Evolutionary conservation across 441 rosid genomes (phyloP), one percentile per base, ranked within the genome.

Genomic region (Pelargonium citronellum): DNA sequence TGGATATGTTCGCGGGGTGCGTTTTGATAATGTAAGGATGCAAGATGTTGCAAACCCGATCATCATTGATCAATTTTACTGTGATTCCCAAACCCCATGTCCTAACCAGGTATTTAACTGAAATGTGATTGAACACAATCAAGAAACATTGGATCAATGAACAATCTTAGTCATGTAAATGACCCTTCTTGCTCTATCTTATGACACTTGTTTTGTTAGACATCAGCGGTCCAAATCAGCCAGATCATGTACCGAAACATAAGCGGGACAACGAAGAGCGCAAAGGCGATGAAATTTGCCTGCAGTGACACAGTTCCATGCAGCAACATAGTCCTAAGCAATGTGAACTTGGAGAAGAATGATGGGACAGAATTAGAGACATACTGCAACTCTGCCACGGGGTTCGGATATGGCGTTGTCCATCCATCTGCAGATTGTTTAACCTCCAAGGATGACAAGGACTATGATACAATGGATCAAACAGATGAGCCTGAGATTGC

Each of bases 371-470:
- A 16, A 4, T 11, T 81, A 0, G 97, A 90, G 87, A 88, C 98
- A 5, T 95, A 84, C 78, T 94, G 97, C 84, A 81, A 94, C 79
- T 87, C 97, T 0, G 97, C 92, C 0, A 83, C 85, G 82, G 99
- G 96, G 60, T 85, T 86, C 66, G 89, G 90, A 41, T 85, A 85
- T 0, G 98, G 99, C 8, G 57, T 84, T 0, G 89, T 95, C 57
- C 91, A 89, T 82, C 99, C 99, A 11, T 88, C 97, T 7, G 96
- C 91, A 0, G 98, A 95, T 71, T 95, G 98, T 85, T 79, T 95
- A 55, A 81, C 61, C 70, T 89, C 99, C 20, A 79, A 87, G 1
- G 88, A 89, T 68, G 78, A 87, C 76, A 24, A 24, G 30, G 75
- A 75, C 73, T 39, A 37, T 19, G 30, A 1, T 15, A 13, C 55